Conservation (phyloP, 2,329 filamentous ascomycete species). For the Penicillium sp. region DNA sequence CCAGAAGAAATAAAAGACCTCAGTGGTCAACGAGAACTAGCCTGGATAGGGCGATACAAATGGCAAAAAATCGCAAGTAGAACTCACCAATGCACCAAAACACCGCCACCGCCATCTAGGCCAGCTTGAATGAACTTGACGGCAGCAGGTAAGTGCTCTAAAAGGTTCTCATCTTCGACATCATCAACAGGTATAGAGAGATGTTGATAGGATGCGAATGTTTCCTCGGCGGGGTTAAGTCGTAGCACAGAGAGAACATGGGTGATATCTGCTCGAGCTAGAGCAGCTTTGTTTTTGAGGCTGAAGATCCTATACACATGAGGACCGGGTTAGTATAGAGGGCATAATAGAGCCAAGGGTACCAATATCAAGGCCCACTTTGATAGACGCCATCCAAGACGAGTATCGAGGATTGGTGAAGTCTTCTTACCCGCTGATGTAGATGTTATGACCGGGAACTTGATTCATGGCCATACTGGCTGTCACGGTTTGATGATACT, state of each 20-base stretch:
- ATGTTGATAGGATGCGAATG: slow-evolving; percentile 71
- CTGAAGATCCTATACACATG: slow-evolving; percentile 72
- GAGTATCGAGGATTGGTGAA: slow-evolving; percentile 6
- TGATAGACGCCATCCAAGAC: not conserved
- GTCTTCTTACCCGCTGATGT: slow-evolving; percentile 73
- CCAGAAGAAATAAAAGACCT: not conserved
- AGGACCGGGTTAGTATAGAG: slow-evolving; percentile 18
- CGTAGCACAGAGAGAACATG: slow-evolving; percentile 86
- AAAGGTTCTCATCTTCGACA: slow-evolving; percentile 83
- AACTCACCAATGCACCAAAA: slow-evolving; percentile 74
- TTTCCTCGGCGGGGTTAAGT: slow-evolving; percentile 62
- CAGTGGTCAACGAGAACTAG: not conserved
- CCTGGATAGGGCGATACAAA: not conserved
- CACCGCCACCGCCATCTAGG: slow-evolving; percentile 64
- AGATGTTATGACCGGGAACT: slow-evolving; percentile 73
- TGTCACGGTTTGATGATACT: not conserved
- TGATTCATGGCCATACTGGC: slow-evolving; percentile 60
- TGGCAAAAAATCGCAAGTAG: slow-evolving; percentile 21
- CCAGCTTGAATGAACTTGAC: slow-evolving; percentile 84
- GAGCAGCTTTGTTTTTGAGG: slow-evolving; percentile 71
- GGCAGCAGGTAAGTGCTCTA: slow-evolving; percentile 78
- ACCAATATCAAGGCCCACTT: slow-evolving; percentile 13
- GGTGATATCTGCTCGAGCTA: slow-evolving; percentile 78
- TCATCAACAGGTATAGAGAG: slow-evolving; percentile 87
- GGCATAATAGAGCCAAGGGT: not conserved